phyloP scores from a whole-genome alignment of 257 asterid species.

The Nicotiana benthamiana region DNA sequence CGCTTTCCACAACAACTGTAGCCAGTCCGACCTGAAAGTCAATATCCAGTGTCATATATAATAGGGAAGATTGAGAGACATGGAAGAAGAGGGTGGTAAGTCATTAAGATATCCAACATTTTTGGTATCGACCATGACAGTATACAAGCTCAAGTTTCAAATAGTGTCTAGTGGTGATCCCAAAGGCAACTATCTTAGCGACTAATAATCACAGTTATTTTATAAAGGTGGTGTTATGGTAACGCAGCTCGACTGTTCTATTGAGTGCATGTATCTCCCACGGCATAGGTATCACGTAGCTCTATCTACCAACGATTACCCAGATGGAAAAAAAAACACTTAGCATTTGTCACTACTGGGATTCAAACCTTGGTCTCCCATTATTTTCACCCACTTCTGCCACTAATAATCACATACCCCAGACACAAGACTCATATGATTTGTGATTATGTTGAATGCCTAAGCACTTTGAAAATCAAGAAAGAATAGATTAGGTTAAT shows the following conservation, averaged over 20 bases:
- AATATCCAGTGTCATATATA: not conserved
- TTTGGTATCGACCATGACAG: not conserved
- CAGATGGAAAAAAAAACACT: not conserved
- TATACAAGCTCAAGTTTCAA: not conserved
- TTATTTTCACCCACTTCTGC: not conserved
- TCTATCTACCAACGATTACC: not conserved
- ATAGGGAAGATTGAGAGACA: not conserved
- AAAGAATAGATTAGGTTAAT: not conserved
- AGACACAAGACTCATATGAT: not conserved
- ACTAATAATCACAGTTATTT: not conserved
- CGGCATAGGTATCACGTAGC: not conserved
- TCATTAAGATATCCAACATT: not conserved
- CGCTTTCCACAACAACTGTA: conserved; percentile 93
- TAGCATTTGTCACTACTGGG: not conserved
- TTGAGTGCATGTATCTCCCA: not conserved
- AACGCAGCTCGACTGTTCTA: not conserved
- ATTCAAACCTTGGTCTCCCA: not conserved
- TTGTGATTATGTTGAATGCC: not conserved
- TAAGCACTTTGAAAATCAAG: not conserved
- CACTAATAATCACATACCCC: not conserved
- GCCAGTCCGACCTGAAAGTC: conserved; percentile 76
- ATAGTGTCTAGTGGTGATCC: not conserved
- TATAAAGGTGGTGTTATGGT: not conserved
- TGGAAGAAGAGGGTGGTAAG: not conserved
- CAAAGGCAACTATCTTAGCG: not conserved